Percentiles rank a stretch among this genome's conserved stretches.
Conservation (phyloP, 2,329 filamentous ascomycete genomes). For the Ophiostoma triangulosporum region DNA sequence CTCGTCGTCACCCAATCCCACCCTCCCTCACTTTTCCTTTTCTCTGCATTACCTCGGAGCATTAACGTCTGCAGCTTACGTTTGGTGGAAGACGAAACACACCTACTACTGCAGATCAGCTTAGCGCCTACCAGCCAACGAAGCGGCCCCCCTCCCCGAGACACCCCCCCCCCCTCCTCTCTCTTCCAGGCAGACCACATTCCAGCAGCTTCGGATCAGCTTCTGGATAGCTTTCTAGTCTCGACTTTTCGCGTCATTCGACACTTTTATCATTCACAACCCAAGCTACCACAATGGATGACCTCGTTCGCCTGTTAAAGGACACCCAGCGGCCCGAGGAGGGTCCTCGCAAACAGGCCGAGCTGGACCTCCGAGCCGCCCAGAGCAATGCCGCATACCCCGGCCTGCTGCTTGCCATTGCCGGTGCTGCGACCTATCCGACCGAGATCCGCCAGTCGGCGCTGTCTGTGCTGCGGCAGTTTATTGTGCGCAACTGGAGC, state of each 20-base stretch:
- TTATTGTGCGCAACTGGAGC: slow-evolving; percentile 77
- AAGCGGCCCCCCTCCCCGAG: not conserved
- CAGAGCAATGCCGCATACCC: slow-evolving; percentile 61
- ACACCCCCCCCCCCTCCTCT: not conserved
- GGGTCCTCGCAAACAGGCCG: slow-evolving; percentile 69
- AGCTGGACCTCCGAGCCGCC: slow-evolving; percentile 64
- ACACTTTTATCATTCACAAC: not conserved
- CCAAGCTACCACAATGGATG: slow-evolving; percentile 54
- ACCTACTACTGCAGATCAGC: not conserved
- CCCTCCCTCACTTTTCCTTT: not conserved
- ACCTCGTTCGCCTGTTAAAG: slow-evolving; percentile 75
- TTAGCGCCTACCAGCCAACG: not conserved
- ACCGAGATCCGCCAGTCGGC: slow-evolving; percentile 71
- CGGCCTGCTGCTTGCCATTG: slow-evolving; percentile 66
- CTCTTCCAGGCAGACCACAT: not conserved
- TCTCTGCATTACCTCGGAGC: not conserved
- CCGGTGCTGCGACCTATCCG: slow-evolving; percentile 59
- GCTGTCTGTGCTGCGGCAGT: slow-evolving; percentile 64
- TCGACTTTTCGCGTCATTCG: not conserved
- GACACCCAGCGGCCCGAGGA: slow-evolving; percentile 72
- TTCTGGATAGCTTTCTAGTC: not conserved
- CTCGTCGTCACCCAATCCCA: not conserved
- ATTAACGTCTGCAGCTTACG: not conserved
- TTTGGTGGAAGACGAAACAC: not conserved
- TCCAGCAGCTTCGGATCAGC: not conserved